A percentile compares a stretch with the other conserved stretches of the same genome.
phyloP scores from a whole-genome alignment of 371 early-diverging fungal genomes.

The Zopfochytrium polystomum region DNA sequence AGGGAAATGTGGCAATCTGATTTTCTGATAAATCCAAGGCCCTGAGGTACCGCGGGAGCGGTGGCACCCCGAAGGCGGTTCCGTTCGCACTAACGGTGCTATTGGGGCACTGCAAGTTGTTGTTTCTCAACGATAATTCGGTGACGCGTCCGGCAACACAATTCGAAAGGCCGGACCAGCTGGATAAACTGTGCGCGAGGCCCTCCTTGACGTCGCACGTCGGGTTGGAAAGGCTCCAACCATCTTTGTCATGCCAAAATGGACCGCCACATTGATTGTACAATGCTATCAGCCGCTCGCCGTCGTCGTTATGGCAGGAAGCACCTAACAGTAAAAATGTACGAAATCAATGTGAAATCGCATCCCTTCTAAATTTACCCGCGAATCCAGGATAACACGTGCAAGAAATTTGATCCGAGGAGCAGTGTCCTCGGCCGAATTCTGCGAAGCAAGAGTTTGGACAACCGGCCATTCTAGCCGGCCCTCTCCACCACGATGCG shows the following conservation, averaged over 20 bases:
- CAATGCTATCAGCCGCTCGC: not conserved
- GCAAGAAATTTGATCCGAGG: conserved; percentile 9
- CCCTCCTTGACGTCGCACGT: not conserved
- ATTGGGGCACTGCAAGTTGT: not conserved
- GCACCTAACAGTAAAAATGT: conserved; percentile 1
- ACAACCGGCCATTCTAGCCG: not conserved
- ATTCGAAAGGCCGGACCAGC: conserved; percentile 2
- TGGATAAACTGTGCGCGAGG: not conserved
- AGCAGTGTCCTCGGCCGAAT: conserved; percentile 8
- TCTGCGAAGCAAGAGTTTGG: conserved; percentile 5
- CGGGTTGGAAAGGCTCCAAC: conserved; percentile 3
- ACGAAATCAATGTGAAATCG: not conserved
- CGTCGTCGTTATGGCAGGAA: conserved; percentile 15
- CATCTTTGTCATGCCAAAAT: not conserved
- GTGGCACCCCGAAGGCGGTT: not conserved
- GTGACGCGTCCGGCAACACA: conserved; percentile 14
- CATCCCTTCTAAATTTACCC: not conserved
- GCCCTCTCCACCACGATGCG: conserved; percentile 3
- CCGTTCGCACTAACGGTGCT: conserved; percentile 3
- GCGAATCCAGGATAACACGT: conserved; percentile 5
- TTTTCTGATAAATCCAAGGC: conserved; percentile 1
- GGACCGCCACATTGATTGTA: conserved; percentile 4
- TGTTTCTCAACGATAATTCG: too few relatives aligned
- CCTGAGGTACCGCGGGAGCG: conserved; percentile 5
- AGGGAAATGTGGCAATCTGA: not conserved